Evolutionary conservation across 192 early-diverging fungal genomes (phyloP), one percentile per base, ranked within the genome.

Genomic region (Backusella westeae): DNA sequence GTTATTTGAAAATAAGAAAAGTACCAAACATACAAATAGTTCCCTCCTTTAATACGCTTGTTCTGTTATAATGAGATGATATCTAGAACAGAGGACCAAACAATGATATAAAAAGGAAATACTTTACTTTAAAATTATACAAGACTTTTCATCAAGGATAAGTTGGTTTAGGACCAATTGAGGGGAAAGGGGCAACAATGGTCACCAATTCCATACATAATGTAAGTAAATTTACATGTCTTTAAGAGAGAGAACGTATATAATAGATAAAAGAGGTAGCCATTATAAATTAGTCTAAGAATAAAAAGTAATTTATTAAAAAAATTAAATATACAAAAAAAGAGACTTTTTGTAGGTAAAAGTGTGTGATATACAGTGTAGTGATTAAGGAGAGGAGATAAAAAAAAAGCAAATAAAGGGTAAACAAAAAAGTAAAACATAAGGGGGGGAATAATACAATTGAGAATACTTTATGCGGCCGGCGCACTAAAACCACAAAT

Each of bases 401-500:
- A 10, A 39, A 39, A 10, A 39, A 38, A 38, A 38, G 38, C 38
- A 81, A 53, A 21, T 53, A 38, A 38, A 12, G 21, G 34, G 38
- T 38, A 35, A 69, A 35, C 68, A 49, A 49, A 49, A 49, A 49
- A 49, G 29, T 67, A 68, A 36, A 34, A 68, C 15, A 35, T 46
- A 26, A 71, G 23, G 59, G 34, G 65, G 66, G 42, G 77, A 80
- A 41, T 77, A 72, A 44, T 75, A 34, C 34, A 70, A 52, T 26
- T 34, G 72, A 32, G 39, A 73, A 34, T 26, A 38, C 39, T 65
- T 75, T 81, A 81, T 56, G 80, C 80, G 65, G 80, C 80, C 69
- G 80, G 80, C 63, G 80, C 79, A 65, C 79, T 71, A 67, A 77
- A 67, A n/a, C 79, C 79, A 70, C 49, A 46, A 53, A 75, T 75